phyloP scores from a whole-genome alignment of 208 protist species.

The Acanthamoeba healyi region DNA sequence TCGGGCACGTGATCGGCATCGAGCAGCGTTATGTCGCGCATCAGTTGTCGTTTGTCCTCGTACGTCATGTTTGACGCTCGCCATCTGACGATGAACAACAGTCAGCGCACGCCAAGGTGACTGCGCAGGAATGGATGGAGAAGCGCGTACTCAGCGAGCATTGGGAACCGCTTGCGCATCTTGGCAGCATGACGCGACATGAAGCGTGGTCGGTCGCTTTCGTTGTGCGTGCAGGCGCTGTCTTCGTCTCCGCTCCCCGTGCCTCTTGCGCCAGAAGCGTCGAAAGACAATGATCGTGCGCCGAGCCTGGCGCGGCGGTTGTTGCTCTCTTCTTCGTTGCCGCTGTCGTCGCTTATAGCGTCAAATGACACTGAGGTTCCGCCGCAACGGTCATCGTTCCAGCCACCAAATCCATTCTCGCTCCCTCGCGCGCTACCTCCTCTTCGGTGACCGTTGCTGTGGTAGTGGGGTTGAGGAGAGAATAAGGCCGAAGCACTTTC shows the following conservation, averaged over 20 bases:
- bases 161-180: constrained; percentile 17
- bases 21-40: constrained; percentile 17
- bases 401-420: not conserved
- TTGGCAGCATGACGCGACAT: constrained; percentile 52
- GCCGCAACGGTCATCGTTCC: not conserved
- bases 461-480: not conserved
- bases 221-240: not conserved
- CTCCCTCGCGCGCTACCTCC: not conserved
- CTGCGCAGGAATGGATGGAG: not conserved
- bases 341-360: not conserved
- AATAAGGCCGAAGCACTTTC: constrained; percentile 39
- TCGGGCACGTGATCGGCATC: constrained; percentile 11
- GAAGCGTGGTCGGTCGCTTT: not conserved
- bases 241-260: not conserved
- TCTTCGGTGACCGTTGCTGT: not conserved
- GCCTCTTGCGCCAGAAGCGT: not conserved
- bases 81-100: not conserved
- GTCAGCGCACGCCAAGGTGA: not conserved
- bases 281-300: not conserved
- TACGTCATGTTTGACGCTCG: not conserved
- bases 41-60: constrained; percentile 15
- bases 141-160: not conserved
- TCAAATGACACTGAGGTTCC: not conserved
- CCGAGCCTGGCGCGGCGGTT: not conserved
- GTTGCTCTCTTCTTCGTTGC: not conserved